These are phyloP conservation scores for Blastomyces silverae DNA, from an alignment of 2,329 filamentous ascomycete species.

Conservation along the genomic window DNA sequence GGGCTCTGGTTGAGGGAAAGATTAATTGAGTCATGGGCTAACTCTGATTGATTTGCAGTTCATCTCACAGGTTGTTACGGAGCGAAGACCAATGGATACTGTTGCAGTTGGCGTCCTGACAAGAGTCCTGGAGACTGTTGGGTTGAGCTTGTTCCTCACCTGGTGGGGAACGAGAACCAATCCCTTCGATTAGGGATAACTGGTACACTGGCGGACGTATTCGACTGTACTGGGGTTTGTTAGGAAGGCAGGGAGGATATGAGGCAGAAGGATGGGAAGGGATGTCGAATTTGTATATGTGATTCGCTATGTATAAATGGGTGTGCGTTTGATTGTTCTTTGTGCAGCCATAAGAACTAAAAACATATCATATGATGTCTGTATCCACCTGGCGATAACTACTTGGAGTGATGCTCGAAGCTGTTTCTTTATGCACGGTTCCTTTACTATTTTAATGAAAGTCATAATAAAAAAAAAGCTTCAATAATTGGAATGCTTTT, in stretches of 20 bases:
- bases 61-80: conserved; percentile 75
- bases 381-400: neutral
- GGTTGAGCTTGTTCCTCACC: conserved; percentile 83
- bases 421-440: neutral
- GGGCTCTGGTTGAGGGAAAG: neutral
- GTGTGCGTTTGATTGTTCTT: neutral
- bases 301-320: neutral
- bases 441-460: neutral
- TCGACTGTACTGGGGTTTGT: neutral
- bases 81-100: conserved; percentile 87
- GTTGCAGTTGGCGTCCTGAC: conserved; percentile 77
- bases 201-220: neutral
- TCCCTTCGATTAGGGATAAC: conserved; percentile 65
- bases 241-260: neutral
- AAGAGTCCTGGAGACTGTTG: conserved; percentile 87
- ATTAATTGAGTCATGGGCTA: neutral
- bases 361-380: neutral
- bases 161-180: conserved; percentile 97
- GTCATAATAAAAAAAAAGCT: neutral
- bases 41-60: conserved; percentile 51
- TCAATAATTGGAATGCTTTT: neutral
- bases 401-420: no score
- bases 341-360: neutral
- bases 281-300: neutral
- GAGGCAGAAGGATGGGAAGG: neutral